Conservation (phyloP, 208 protist species). For the Acanthamoeba culbertsoni region DNA sequence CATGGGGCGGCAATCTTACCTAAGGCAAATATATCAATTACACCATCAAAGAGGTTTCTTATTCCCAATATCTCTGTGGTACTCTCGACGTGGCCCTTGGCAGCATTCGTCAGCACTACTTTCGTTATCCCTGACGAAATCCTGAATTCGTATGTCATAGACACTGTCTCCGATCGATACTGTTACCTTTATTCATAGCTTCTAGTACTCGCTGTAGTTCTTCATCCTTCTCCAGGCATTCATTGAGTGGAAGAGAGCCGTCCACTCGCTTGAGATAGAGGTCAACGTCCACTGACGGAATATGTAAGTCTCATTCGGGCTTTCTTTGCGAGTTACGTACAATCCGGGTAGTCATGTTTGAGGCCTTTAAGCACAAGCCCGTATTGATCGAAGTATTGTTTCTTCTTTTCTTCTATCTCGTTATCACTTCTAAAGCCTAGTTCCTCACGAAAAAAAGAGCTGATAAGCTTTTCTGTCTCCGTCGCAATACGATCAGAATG, state of each 20-base stretch:
- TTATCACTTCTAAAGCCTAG: not conserved
- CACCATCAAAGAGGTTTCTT: not conserved
- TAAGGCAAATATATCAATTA: constrained; percentile 2
- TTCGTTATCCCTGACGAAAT: constrained; percentile 7
- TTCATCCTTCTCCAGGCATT: not conserved
- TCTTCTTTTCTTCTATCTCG: not conserved
- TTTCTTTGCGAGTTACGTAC: too few relatives aligned
- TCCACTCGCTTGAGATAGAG: not conserved
- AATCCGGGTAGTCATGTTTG: not conserved
- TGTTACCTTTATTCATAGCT: not conserved
- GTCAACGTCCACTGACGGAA: not conserved
- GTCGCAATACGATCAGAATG: not conserved
- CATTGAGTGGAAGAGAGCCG: not conserved
- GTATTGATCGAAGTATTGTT: not conserved
- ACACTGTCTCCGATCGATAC: too few relatives aligned
- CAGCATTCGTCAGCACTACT: not conserved
- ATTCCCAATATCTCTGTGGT: not conserved
- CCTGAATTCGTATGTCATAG: too few relatives aligned
- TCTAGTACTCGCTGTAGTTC: not conserved
- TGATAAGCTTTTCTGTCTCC: constrained; percentile 21
- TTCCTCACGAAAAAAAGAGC: not conserved
- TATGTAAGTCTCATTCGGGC: not conserved
- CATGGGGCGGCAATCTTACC: not conserved
- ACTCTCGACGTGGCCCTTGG: not conserved
- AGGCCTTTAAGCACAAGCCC: not conserved